A percentile compares a stretch with the other conserved stretches of the same genome.
These are phyloP conservation scores for Orbilia ellipsospora DNA, from an alignment of 2,329 filamentous ascomycete genomes.

Conservation along the genomic window DNA sequence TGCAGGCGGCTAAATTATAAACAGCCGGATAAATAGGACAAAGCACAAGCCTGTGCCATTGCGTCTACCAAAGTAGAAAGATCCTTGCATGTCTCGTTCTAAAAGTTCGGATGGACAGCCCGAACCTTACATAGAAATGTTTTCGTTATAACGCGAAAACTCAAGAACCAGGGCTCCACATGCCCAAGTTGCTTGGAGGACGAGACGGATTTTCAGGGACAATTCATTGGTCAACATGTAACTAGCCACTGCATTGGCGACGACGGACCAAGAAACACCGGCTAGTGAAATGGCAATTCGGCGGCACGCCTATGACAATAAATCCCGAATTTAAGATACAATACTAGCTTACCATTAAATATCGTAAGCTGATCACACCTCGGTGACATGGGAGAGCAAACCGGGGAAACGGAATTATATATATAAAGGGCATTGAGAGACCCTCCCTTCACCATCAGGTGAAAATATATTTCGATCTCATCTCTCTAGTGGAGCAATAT, in stretches of 20 bases:
- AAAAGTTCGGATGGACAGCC: slow-evolving; percentile 48
- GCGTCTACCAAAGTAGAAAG: slow-evolving; percentile 28
- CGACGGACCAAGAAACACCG: slow-evolving; percentile 5
- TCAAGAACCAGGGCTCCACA: background rate
- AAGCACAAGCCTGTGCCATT: slow-evolving; percentile 32
- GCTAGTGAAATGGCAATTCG: slow-evolving; percentile 44
- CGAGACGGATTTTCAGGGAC: slow-evolving; percentile 31
- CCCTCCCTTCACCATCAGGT: slow-evolving; percentile 23
- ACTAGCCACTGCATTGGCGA: slow-evolving; percentile 27
- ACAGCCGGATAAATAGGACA: slow-evolving; percentile 38
- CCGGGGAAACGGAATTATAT: slow-evolving; percentile 16
- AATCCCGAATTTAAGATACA: background rate
- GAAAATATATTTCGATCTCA: slow-evolving; percentile 34
- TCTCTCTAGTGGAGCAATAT: slow-evolving; percentile 10
- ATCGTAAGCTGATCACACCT: background rate
- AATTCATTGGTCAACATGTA: slow-evolving; percentile 18
- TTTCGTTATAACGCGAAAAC: background rate
- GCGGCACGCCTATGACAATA: background rate
- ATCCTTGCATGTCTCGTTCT: background rate
- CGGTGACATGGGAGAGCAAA: slow-evolving; percentile 2
- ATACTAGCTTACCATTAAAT: background rate
- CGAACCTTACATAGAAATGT: slow-evolving; percentile 21
- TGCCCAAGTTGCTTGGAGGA: background rate
- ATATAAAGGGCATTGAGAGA: slow-evolving; percentile 46
- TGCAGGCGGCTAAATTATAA: slow-evolving; percentile 39